phyloP scores from a whole-genome alignment of 164 flowering plant species.

The Vitis riparia region DNA sequence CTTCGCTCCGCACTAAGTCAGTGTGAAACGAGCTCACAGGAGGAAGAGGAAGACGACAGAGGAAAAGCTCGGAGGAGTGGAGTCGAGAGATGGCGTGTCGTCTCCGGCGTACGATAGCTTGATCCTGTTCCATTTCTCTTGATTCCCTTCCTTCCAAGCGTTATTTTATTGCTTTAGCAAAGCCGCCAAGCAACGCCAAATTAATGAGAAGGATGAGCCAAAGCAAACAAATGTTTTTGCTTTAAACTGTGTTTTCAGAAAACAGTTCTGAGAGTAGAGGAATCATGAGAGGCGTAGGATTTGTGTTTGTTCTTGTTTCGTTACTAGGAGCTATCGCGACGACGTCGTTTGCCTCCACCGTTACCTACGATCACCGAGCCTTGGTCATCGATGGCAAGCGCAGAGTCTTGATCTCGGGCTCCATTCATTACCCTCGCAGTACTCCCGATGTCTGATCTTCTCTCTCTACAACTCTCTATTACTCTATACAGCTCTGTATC shows the following conservation, averaged over 20 bases:
- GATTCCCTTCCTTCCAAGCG: not conserved
- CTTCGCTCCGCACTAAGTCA: too few species aligned
- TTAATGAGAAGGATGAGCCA: not conserved
- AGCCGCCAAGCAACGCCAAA: slow-evolving; percentile 14
- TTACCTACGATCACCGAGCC: slow-evolving; percentile 74
- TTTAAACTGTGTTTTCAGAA: slow-evolving; percentile 8
- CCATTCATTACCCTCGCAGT: slow-evolving; percentile 95
- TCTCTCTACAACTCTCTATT: slow-evolving; percentile 6
- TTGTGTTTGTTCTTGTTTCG: slow-evolving; percentile 7
- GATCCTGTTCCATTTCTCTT: not conserved
- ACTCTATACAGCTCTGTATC: not conserved
- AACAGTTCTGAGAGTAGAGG: slow-evolving; percentile 3
- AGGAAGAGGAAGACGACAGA: not conserved
- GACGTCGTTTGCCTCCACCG: slow-evolving; percentile 39
- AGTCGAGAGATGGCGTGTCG: slow-evolving; percentile 6
- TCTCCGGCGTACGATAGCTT: slow-evolving; percentile 5
- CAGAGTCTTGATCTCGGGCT: slow-evolving; percentile 75
- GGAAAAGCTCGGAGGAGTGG: too few species aligned
- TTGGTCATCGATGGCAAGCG: slow-evolving; percentile 76
- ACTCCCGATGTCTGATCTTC: slow-evolving; percentile 64
- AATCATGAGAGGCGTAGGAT: slow-evolving; percentile 15
- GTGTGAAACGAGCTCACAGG: not conserved
- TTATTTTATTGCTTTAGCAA: not conserved
- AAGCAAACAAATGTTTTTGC: slow-evolving; percentile 1
- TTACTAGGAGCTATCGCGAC: slow-evolving; percentile 7